Conservation (phyloP, 2,329 filamentous ascomycete genomes). For the Tolypocladium capitatum region DNA sequence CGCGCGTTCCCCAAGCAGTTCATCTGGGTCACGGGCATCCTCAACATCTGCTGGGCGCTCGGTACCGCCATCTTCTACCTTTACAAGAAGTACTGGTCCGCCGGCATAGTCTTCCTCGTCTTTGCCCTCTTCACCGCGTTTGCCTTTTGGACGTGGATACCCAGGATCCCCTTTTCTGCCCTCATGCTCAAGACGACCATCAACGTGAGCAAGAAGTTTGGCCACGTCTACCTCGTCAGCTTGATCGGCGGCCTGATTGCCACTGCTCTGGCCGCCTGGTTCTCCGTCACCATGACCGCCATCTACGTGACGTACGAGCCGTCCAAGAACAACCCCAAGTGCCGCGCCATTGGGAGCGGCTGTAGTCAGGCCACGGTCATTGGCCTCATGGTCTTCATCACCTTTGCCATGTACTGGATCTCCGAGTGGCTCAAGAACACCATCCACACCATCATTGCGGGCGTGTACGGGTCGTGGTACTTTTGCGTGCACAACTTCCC, state of each 20-base stretch:
- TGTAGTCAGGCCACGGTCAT: conserved; percentile 71
- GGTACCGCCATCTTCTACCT: conserved; percentile 82
- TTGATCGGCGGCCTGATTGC: conserved; percentile 68
- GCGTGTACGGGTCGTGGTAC: conserved; percentile 90
- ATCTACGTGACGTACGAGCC: conserved; percentile 79
- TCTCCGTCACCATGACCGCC: conserved; percentile 70
- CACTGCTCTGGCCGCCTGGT: conserved; percentile 71
- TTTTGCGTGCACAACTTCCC: conserved; percentile 62
- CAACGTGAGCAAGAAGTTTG: conserved; percentile 70
- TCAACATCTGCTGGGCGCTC: conserved; percentile 76
- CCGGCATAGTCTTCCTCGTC: conserved; percentile 75
- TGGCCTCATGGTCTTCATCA: conserved; percentile 72
- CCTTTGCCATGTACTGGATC: conserved; percentile 89
- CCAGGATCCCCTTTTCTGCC: conserved; percentile 78
- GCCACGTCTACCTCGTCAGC: conserved; percentile 78
- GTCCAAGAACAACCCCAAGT: conserved; percentile 34
- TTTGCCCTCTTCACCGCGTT: conserved; percentile 31
- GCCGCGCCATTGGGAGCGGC: conserved; percentile 35
- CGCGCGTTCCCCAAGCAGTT: conserved; percentile 76
- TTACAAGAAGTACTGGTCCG: conserved; percentile 60
- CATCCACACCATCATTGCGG: conserved; percentile 75
- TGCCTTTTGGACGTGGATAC: conserved; percentile 74
- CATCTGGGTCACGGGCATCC: conserved; percentile 82
- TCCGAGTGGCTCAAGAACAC: conserved; percentile 90
- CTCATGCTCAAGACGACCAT: conserved; percentile 80